Conservation (phyloP, 1,284 basidiomycete genomes). For the Cryptococcus depauperatus region DNA sequence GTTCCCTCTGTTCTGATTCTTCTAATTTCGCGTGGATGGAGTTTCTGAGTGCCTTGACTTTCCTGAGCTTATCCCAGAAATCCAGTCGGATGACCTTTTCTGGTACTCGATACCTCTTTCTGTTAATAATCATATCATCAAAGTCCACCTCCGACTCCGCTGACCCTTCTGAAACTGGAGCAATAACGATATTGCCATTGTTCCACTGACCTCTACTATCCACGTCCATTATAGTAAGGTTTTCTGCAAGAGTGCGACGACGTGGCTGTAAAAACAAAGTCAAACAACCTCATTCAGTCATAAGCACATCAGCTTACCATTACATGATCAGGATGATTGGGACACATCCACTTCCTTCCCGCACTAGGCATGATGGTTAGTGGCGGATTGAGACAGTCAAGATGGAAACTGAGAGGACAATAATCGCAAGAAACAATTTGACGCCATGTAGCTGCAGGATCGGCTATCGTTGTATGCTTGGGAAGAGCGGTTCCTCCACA, state of each 20-base stretch:
- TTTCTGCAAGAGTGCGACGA: slow-evolving; percentile 64
- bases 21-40: not conserved
- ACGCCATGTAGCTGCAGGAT: slow-evolving; percentile 41
- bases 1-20: not conserved
- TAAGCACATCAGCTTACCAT: slow-evolving; percentile 38
- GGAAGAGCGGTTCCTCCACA: slow-evolving; percentile 70
- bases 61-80: slow-evolving; percentile 81
- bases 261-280: slow-evolving; percentile 52
- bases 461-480: slow-evolving; percentile 24
- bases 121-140: slow-evolving; percentile 48
- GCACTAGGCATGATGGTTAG: slow-evolving; percentile 75
- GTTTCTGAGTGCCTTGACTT: slow-evolving; percentile 3
- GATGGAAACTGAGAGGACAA: slow-evolving; percentile 90
- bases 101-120: slow-evolving; percentile 83
- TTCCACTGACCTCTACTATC: slow-evolving; percentile 63
- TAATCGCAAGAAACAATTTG: slow-evolving; percentile 89
- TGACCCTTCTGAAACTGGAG: not conserved
- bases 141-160: slow-evolving; percentile 28
- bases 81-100: slow-evolving; percentile 86
- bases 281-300: not conserved
- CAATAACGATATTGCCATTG: slow-evolving; percentile 84
- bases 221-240: slow-evolving; percentile 60
- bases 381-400: slow-evolving; percentile 92
- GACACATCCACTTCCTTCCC: slow-evolving; percentile 97
- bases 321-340: slow-evolving; percentile 79